phyloP scores from a whole-genome alignment of 2,329 filamentous ascomycete genomes.

The Phyllosticta citriasiana region DNA sequence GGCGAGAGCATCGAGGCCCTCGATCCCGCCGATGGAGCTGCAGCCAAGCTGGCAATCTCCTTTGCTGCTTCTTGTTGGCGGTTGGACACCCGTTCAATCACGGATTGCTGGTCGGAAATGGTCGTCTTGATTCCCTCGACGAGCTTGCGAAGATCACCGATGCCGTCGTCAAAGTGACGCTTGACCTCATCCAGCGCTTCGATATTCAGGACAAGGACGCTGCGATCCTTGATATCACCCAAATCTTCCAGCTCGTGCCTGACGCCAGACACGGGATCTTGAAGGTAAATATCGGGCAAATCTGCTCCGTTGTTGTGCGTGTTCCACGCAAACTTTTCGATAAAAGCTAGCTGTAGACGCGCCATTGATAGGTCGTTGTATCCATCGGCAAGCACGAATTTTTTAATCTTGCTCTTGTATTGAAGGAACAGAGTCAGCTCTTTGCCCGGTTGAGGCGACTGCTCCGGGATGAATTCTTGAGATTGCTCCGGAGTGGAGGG shows the following conservation, averaged over 20 bases:
- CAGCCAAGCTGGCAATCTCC: conserved; percentile 63
- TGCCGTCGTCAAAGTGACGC: conserved; percentile 85
- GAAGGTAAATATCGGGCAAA: conserved; percentile 93
- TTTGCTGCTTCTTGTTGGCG: conserved; percentile 82
- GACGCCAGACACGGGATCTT: conserved; percentile 91
- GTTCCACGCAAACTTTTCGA: conserved; percentile 99
- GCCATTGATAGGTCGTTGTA: conserved; percentile 77
- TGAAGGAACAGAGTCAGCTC: conserved; percentile 90
- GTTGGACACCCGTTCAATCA: conserved; percentile 79
- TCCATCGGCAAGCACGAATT: conserved; percentile 80
- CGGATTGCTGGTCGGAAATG: conserved; percentile 70
- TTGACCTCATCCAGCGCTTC: conserved; percentile 94
- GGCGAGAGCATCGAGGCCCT: conserved; percentile 25
- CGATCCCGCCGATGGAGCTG: conserved; percentile 28
- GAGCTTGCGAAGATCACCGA: conserved; percentile 67
- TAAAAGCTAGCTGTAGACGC: conserved; percentile 86
- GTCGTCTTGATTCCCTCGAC: conserved; percentile 80
- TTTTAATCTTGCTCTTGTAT: conserved; percentile 95
- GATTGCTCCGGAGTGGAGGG: conserved; percentile 30
- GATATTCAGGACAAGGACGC: conserved; percentile 88
- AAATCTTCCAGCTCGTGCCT: conserved; percentile 93
- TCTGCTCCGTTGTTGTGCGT: conserved; percentile 89
- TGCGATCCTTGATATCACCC: conserved; percentile 84
- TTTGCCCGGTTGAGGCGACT: conserved; percentile 66
- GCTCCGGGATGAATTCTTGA: conserved; percentile 36